A percentile compares a stretch with the other conserved stretches of the same genome.
Conservation (phyloP, 1,284 basidiomycete genomes). For the Tausonia pullulans region DNA sequence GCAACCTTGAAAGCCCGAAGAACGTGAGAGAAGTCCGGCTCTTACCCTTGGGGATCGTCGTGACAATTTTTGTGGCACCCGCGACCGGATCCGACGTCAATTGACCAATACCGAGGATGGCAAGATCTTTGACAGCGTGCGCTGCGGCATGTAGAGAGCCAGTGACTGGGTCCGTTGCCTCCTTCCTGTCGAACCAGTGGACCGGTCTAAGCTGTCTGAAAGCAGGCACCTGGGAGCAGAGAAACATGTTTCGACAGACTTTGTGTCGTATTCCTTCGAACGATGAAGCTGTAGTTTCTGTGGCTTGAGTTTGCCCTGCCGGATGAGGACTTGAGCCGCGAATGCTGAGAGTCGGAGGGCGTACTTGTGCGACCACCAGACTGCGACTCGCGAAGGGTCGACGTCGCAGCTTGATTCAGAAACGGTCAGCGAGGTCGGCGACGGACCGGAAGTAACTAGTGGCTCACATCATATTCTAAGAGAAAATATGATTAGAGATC, state of each 20-base stretch:
- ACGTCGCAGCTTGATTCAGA: constrained; percentile 39
- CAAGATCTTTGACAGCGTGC: constrained; percentile 31
- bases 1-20: neutral
- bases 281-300: constrained; percentile 42
- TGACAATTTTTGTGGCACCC: constrained; percentile 41
- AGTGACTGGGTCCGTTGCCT: constrained; percentile 39
- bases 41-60: constrained; percentile 39
- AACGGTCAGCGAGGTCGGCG: neutral
- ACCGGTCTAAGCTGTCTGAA: too few relatives aligned
- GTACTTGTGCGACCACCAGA: constrained; percentile 49
- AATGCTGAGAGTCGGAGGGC: constrained; percentile 46
- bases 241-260: neutral
- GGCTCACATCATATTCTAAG: constrained; percentile 41
- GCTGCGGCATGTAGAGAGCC: constrained; percentile 21
- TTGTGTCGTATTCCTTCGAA: constrained; percentile 45
- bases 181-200: constrained; percentile 20
- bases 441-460: too few relatives aligned
- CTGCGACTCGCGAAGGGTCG: constrained; percentile 41
- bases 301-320: constrained; percentile 40
- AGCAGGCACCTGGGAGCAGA: neutral
- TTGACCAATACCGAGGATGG: constrained; percentile 40
- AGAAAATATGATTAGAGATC: too few relatives aligned
- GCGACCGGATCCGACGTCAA: constrained; percentile 19
- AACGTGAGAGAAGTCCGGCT: constrained; percentile 38
- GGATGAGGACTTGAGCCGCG: constrained; percentile 43